Evolutionary conservation across 345 rosid species (phyloP).

Genomic region (Eucalyptus regnans): DNA sequence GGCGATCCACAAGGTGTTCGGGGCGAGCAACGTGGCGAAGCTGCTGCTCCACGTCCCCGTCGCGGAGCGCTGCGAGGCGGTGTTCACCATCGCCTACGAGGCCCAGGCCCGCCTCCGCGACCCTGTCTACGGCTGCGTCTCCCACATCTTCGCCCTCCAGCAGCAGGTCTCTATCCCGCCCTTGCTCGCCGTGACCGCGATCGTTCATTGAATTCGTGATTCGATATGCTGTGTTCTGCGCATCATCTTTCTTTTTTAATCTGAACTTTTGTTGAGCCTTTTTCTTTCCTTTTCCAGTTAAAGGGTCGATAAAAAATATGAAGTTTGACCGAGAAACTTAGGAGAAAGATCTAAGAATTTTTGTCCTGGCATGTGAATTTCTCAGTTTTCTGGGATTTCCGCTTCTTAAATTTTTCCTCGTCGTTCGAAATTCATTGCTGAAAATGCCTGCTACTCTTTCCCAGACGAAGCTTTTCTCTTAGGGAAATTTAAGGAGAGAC

Average conservation of each 20-base stretch:
- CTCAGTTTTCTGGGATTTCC: neutral
- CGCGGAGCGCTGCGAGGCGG: slow-evolving; percentile 62
- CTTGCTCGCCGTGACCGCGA: neutral
- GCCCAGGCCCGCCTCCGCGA: slow-evolving; percentile 68
- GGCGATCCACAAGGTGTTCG: slow-evolving; percentile 70
- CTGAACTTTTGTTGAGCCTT: neutral
- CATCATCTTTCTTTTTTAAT: neutral
- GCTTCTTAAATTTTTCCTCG: neutral
- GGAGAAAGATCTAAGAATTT: neutral
- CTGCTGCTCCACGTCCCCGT: slow-evolving; percentile 47
- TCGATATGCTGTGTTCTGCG: neutral
- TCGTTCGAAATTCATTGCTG: neutral
- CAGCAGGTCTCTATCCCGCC: slow-evolving; percentile 32
- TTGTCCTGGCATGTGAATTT: neutral
- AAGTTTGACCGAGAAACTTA: neutral
- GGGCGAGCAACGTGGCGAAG: slow-evolving; percentile 70
- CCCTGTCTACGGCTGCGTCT: slow-evolving; percentile 75
- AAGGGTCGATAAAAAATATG: neutral
- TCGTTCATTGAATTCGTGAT: neutral
- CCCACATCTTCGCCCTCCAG: slow-evolving; percentile 60
- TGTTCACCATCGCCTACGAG: slow-evolving; percentile 60
- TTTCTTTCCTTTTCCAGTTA: neutral
- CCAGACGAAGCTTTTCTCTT: neutral
- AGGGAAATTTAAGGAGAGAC: neutral
- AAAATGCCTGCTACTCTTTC: neutral